phyloP scores from a whole-genome alignment of 345 rosid species.

The Lumnitzera littorea region DNA sequence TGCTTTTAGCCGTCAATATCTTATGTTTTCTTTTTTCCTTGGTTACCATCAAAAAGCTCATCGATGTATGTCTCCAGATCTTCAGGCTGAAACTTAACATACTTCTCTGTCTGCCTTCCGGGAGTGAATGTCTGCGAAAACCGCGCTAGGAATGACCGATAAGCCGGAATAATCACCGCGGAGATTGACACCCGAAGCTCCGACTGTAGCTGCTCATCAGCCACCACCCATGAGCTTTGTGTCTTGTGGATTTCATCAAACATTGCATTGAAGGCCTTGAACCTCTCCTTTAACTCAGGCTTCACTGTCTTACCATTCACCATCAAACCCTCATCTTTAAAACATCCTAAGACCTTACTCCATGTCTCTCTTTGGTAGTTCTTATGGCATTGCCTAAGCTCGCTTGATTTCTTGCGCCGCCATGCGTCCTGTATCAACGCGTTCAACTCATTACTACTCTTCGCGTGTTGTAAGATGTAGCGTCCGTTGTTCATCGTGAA shows the following conservation, averaged over 20 bases:
- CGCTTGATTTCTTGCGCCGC: constrained; percentile 65
- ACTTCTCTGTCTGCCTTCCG: constrained; percentile 85
- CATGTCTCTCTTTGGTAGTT: constrained; percentile 81
- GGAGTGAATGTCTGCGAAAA: constrained; percentile 60
- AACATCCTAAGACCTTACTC: constrained; percentile 60
- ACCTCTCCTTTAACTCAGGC: constrained; percentile 76
- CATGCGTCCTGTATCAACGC: constrained; percentile 58
- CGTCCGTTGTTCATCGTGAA: constrained; percentile 99
- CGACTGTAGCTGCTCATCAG: constrained; percentile 83
- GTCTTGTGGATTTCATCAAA: constrained; percentile 92
- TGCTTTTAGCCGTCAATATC: background rate
- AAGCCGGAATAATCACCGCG: constrained; percentile 72
- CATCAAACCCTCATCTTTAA: constrained; percentile 61
- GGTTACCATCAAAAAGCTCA: constrained; percentile 72
- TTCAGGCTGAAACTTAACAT: constrained; percentile 76
- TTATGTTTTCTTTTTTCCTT: constrained; percentile 41
- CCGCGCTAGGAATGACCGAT: constrained; percentile 72
- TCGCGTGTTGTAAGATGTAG: constrained; percentile 81
- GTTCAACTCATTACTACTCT: constrained; percentile 55
- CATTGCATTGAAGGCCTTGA: constrained; percentile 73
- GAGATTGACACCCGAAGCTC: constrained; percentile 89
- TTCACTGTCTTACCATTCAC: constrained; percentile 67
- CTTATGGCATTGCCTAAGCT: constrained; percentile 72
- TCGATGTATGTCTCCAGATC: constrained; percentile 79
- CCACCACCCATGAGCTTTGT: constrained; percentile 79